Percentiles rank a stretch among this genome's conserved stretches.
phyloP scores from a whole-genome alignment of 345 rosid species.

The Sisymbrium irio region DNA sequence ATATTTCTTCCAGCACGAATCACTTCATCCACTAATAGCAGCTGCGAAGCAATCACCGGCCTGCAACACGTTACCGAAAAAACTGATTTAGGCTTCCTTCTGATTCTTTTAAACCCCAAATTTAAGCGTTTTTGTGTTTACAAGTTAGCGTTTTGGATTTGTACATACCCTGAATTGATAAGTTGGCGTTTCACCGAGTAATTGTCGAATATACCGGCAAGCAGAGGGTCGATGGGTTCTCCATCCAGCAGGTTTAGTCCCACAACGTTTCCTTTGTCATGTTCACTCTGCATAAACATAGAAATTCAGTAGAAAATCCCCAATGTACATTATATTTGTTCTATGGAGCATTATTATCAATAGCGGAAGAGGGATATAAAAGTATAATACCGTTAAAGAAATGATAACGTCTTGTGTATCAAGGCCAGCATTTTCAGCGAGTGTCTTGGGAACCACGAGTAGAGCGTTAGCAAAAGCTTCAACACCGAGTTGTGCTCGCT shows the following conservation, averaged over 20 bases:
- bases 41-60: conserved; percentile 91
- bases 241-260: conserved; percentile 83
- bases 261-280: conserved; percentile 82
- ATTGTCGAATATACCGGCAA: conserved; percentile 93
- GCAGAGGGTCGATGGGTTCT: conserved; percentile 83
- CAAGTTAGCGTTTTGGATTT: neutral
- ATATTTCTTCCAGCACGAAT: conserved; percentile 95
- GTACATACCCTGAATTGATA: conserved; percentile 80
- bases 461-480: conserved; percentile 98
- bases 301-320: neutral
- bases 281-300: conserved; percentile 68
- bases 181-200: conserved; percentile 95
- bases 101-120: neutral
- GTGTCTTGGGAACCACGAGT: conserved; percentile 95
- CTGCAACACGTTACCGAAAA: conserved; percentile 43
- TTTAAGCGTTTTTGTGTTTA: neutral
- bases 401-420: conserved; percentile 96
- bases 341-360: neutral
- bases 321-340: neutral
- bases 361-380: neutral
- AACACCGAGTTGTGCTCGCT: conserved; percentile 98
- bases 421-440: conserved; percentile 94
- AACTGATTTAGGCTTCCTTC: neutral
- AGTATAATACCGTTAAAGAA: conserved; percentile 61
- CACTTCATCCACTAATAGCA: conserved; percentile 94